Evolutionary conservation across 148 eudicot genomes (phyloP), one percentile per base, ranked within the genome.

Genomic region (Chenopodium suecicum): DNA sequence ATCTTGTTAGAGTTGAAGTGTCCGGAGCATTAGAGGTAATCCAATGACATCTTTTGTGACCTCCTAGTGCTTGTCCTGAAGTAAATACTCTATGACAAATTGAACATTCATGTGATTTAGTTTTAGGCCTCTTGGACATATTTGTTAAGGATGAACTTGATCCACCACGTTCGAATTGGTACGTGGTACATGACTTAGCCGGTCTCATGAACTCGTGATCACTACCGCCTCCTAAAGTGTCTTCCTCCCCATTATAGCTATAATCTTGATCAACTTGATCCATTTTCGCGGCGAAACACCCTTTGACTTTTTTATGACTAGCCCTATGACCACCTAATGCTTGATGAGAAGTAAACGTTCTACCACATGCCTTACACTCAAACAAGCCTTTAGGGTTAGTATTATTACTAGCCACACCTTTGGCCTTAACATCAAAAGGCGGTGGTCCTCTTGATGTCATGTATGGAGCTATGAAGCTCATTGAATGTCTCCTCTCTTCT

Each of bases 41-140:
- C 99, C 99, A 94, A 70, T 96, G 98, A 46, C 97, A 96, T 84
- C 99, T 90, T 80, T 96, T 94, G 82, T 94, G 99, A 10, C 97
- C 98, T 3, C 99, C 99, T 6, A 96, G 60, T 7, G 99, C 99
- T 84, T 96, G 98, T 1, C 98, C 99, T 0, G 98, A 91, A 0
- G 93, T 82, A 80, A 96, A 96, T 23, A 91, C 80, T 27, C 92
- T 79, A 41, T 92, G 92, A 46, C 99, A 96, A 20, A 96, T 91
- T 5, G 97, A 86, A 82, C 98, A 96, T 79, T 94, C 91, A 47
- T 96, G 99, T 2, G 91, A 95, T 65, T 92, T 91, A 0, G 98
- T 78, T 60, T 87, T 92, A 80, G 70, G 37, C 32, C 84, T 89
- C 84, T 85, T 92, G 6, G 91, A 71, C 41, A 81, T 70, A 56